A percentile compares a stretch with the other conserved stretches of the same genome.
These are phyloP conservation scores for Tetrapyrgos nigripes DNA, from an alignment of 1,284 basidiomycete species.

Conservation along the genomic window DNA sequence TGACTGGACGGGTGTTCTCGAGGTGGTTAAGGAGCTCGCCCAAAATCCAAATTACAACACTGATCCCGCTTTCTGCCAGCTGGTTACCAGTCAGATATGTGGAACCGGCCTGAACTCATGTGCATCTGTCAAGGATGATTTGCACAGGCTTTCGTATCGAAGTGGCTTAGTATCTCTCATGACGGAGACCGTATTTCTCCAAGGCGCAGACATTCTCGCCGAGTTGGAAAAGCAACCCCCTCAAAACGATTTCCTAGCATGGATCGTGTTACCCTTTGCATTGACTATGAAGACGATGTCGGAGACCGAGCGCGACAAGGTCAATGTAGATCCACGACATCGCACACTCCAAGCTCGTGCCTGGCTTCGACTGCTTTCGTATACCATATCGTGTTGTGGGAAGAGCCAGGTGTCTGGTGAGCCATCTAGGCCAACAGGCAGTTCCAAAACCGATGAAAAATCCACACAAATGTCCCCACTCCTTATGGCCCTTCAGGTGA, in stretches of 20 bases:
- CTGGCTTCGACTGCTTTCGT: constrained; percentile 73
- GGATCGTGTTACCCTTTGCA: constrained; percentile 68
- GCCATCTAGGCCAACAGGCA: background rate
- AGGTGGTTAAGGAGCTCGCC: constrained; percentile 57
- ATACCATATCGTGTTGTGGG: constrained; percentile 58
- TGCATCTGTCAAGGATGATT: constrained; percentile 55
- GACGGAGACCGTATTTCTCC: constrained; percentile 57
- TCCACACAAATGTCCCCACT: constrained; percentile 52
- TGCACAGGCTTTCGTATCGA: constrained; percentile 57
- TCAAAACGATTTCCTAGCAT: constrained; percentile 63
- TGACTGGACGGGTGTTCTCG: constrained; percentile 70
- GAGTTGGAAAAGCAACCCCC: constrained; percentile 62
- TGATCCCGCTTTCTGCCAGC: constrained; percentile 54
- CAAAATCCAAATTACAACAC: constrained; percentile 54
- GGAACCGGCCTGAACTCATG: constrained; percentile 62
- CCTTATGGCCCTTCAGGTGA: constrained; percentile 65
- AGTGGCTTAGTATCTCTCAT: constrained; percentile 61
- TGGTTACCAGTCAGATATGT: constrained; percentile 68
- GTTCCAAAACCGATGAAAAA: constrained; percentile 24
- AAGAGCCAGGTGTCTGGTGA: constrained; percentile 3
- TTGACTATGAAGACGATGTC: constrained; percentile 58
- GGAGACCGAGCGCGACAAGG: constrained; percentile 49
- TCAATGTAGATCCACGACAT: constrained; percentile 51
- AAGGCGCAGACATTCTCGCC: constrained; percentile 58
- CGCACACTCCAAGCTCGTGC: constrained; percentile 52